Base-by-base conservation (phyloP, 2,329 filamentous ascomycete species). In the Talaromyces islandicus region DNA sequence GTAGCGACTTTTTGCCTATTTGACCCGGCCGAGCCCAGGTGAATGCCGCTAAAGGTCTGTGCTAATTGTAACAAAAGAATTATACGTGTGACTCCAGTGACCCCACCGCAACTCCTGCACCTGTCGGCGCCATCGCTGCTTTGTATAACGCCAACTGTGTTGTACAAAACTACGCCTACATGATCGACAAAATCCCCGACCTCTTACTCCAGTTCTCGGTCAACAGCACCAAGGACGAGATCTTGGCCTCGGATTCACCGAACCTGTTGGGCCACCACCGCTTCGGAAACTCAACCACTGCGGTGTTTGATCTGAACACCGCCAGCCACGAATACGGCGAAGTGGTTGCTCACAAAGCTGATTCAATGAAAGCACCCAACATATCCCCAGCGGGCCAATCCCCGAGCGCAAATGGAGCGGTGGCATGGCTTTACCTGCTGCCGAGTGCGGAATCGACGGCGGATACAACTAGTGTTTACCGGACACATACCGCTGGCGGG, bases 241-340 rank as follows among this genome's bases (percentile, higher is more conserved):
- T 51, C 11, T 19, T 58, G 27, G 32, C 17, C 3, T 50, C 43
- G 19, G 27, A 50, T 19, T 32, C 43, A 19, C 38, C 43, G 21
- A 58, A 58, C 48, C 7, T 58, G 6, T 17, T 58, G 17, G 56
- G 56, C 9, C 56, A 58, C 12, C 56, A 58, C 29, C 46, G 21
- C 4, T 58, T 58, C 56, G 21, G 24, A 14, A 32, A 58, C 27
- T 30, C 56, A 12, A 50, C 56, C 12, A 58, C 56, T 21, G 38
- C 56, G 35, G 43, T 58, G 27, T 58, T 58, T 38, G 56, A 58
- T 24, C 14, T 58, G 17, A 58, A 51, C 27, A 58, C 56, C 21
- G 30, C 54, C 25, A 51, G 21, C 30, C 38, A 25, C 4, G n/a
- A n/a, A 30, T 58, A 30, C 48, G 43, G 56, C 11, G 14, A 58